Percentiles rank a stretch among this genome's conserved stretches.
Conservation (phyloP, 306 rosid genomes). For the Quercus ilex region DNA sequence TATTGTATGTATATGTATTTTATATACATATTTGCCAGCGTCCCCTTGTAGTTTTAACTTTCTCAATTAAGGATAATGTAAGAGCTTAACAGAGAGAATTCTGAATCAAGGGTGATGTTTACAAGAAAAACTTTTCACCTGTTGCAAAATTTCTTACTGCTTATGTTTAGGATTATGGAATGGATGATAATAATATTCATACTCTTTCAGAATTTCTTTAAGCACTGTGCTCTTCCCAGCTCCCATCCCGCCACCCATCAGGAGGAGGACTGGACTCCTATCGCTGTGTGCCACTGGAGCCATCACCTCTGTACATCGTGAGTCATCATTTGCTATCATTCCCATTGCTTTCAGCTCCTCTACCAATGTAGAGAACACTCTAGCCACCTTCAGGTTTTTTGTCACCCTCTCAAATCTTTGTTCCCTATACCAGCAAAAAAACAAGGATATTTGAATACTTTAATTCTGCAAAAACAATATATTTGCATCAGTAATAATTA, state of each 20-base stretch:
- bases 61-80: neutral
- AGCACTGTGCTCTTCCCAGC: conserved; percentile 98
- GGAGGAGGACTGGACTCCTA: conserved; percentile 89
- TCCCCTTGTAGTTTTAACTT: neutral
- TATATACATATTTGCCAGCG: too few species aligned
- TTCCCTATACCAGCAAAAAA: conserved; percentile 44
- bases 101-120: neutral
- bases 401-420: conserved; percentile 91
- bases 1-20: too few species aligned
- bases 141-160: neutral
- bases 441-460: too few species aligned
- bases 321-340: conserved; percentile 63
- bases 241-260: conserved; percentile 99
- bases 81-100: neutral
- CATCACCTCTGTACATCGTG: conserved; percentile 94
- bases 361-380: conserved; percentile 80
- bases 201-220: conserved; percentile 97
- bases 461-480: neutral
- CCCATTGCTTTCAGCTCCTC: conserved; percentile 99
- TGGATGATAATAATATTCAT: conserved; percentile 16
- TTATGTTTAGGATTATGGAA: neutral
- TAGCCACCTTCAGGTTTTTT: conserved; percentile 91
- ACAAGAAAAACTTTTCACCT: neutral
- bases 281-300: conserved; percentile 92
- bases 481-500: neutral